phyloP scores from a whole-genome alignment of 306 rosid genomes.

The Cyamopsis tetragonoloba region DNA sequence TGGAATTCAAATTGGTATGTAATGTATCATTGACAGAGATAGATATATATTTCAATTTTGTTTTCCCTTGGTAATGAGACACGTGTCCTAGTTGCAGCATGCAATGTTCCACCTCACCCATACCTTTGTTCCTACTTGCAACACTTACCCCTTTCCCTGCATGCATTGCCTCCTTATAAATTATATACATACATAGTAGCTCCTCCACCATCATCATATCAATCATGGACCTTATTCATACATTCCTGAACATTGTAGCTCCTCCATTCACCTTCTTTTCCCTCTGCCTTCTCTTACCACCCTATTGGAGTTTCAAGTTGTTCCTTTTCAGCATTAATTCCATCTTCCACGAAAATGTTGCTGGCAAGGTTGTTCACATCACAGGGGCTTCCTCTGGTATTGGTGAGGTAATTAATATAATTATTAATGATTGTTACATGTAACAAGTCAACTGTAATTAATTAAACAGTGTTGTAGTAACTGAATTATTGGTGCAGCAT shows the following conservation, averaged over 20 bases:
- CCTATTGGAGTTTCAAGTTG: slow-evolving; percentile 37
- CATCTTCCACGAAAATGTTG: slow-evolving; percentile 42
- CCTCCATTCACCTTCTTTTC: slow-evolving; percentile 58
- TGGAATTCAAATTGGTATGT: not conserved
- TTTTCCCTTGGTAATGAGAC: not conserved
- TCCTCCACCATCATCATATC: no score
- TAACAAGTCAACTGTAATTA: not conserved
- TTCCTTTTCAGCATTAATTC: slow-evolving; percentile 27
- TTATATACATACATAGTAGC: not conserved
- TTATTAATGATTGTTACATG: not conserved
- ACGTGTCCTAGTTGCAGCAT: slow-evolving; percentile 41
- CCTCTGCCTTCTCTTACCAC: slow-evolving; percentile 51
- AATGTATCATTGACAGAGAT: not conserved
- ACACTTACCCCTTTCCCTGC: not conserved
- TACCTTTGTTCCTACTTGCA: not conserved
- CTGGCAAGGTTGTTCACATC: slow-evolving; percentile 64
- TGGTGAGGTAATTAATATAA: slow-evolving; percentile 17
- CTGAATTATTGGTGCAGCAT: slow-evolving; percentile 35
- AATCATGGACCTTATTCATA: slow-evolving; percentile 44
- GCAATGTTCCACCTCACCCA: slow-evolving; percentile 34
- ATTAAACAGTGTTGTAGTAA: no score
- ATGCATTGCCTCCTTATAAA: not conserved
- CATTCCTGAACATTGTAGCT: slow-evolving; percentile 46
- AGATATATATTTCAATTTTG: not conserved
- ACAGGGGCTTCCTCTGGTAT: slow-evolving; percentile 65